Evolutionary conservation across 2,329 filamentous ascomycete species (phyloP).

Genomic region (Colletotrichum chlorophyti): DNA sequence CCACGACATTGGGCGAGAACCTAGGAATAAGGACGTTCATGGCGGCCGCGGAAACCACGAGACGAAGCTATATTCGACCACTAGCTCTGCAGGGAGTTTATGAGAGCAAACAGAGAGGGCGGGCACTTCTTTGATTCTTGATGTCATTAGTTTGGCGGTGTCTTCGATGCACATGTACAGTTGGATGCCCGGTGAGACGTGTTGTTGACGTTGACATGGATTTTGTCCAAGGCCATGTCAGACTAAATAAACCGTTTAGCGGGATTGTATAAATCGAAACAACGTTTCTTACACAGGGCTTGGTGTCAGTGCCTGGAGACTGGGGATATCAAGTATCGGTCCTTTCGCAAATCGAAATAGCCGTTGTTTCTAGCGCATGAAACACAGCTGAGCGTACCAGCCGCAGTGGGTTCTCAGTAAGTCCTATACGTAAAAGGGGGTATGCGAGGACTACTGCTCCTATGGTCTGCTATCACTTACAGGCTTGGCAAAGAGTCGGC

Average conservation of each 20-base stretch:
- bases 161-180: background rate
- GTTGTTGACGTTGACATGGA: background rate
- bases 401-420: too few relatives aligned
- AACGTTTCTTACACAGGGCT: background rate
- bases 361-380: too few relatives aligned
- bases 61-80: constrained; percentile 7
- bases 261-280: background rate
- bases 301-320: too few relatives aligned
- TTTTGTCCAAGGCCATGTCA: background rate
- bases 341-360: too few relatives aligned
- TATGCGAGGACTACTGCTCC: too few relatives aligned
- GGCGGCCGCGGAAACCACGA: background rate
- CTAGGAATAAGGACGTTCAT: background rate
- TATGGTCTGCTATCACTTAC: too few relatives aligned
- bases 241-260: background rate
- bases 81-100: constrained; percentile 10
- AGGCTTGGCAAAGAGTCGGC: too few relatives aligned
- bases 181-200: background rate
- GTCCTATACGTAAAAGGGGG: too few relatives aligned
- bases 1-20: background rate
- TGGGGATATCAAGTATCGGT: too few relatives aligned
- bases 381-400: too few relatives aligned
- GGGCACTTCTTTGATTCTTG: background rate
- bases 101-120: background rate
- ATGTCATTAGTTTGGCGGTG: background rate